Evolutionary conservation across 257 asterid genomes (phyloP).

Genomic region (Plantago elongata): DNA sequence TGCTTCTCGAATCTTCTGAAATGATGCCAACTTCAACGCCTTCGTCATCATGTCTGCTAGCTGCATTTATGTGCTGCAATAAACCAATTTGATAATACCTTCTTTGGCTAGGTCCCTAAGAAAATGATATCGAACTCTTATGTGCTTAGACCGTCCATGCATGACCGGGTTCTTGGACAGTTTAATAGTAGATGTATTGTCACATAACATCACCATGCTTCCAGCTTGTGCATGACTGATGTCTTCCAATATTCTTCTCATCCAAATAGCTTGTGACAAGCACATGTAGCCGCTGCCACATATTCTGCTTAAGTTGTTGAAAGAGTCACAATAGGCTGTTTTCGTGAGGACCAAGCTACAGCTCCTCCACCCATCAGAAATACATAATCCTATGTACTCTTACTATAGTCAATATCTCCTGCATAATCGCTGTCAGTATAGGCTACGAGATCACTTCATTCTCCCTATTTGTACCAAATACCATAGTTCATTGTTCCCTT

Average conservation of each 20-base stretch:
- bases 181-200: background rate
- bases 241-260: background rate
- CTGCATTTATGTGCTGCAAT: background rate
- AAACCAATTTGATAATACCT: background rate
- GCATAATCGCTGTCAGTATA: background rate
- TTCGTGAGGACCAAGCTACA: background rate
- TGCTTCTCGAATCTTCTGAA: background rate
- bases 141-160: too few species aligned
- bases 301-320: background rate
- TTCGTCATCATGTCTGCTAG: background rate
- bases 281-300: slow-evolving; percentile 2
- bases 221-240: background rate
- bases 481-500: background rate
- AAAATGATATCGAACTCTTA: background rate
- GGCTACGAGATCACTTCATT: background rate
- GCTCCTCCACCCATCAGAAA: background rate
- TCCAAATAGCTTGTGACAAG: slow-evolving; percentile 4
- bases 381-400: background rate
- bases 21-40: slow-evolving; percentile 2
- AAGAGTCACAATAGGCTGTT: too few species aligned
- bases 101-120: background rate
- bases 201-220: background rate
- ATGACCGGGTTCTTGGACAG: slow-evolving; percentile 8
- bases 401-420: background rate
- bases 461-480: background rate